phyloP scores from a whole-genome alignment of 2,329 filamentous ascomycete species.

The Epichloe uncinata region DNA sequence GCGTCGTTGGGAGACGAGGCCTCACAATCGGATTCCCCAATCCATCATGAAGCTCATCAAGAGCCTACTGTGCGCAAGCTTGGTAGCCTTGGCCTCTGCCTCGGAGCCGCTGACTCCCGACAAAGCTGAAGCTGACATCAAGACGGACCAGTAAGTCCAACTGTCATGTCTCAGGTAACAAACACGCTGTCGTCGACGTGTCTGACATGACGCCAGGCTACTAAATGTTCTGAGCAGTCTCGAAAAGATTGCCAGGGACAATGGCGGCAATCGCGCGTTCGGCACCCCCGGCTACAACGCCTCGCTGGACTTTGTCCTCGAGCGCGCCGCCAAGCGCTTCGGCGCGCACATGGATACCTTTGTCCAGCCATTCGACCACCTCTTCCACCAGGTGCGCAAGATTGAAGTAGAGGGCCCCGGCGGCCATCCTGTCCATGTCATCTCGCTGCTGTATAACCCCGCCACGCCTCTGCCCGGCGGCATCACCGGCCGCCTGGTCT shows the following conservation, averaged over 20 bases:
- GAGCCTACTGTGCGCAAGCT: slow-evolving; percentile 5
- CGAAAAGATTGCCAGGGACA: slow-evolving; percentile 37
- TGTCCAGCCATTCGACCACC: slow-evolving; percentile 33
- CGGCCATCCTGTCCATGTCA: slow-evolving; percentile 28
- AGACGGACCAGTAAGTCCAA: slow-evolving; percentile 21
- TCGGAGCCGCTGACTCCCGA: slow-evolving; percentile 23
- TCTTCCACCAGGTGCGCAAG: slow-evolving; percentile 27
- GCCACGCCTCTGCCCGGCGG: slow-evolving; percentile 26
- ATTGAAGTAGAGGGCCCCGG: slow-evolving; percentile 32
- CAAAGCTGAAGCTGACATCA: slow-evolving; percentile 26
- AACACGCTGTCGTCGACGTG: neutral
- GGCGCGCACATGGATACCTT: slow-evolving; percentile 28
- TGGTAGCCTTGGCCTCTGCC: slow-evolving; percentile 13
- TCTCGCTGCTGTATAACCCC: slow-evolving; percentile 32
- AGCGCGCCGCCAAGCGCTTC: slow-evolving; percentile 27
- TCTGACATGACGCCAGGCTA: slow-evolving; percentile 20
- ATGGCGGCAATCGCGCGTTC: slow-evolving; percentile 47
- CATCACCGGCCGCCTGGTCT: slow-evolving; percentile 20
- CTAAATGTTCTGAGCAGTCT: slow-evolving; percentile 40
- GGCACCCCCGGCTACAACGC: slow-evolving; percentile 45
- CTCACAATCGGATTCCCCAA: neutral
- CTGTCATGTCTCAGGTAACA: neutral
- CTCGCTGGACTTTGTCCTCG: slow-evolving; percentile 42
- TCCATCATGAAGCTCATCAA: slow-evolving; percentile 10
- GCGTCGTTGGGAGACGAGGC: too few species aligned